Evolutionary conservation across 1,284 basidiomycete genomes (phyloP).

Genomic region (Cyathus olla): DNA sequence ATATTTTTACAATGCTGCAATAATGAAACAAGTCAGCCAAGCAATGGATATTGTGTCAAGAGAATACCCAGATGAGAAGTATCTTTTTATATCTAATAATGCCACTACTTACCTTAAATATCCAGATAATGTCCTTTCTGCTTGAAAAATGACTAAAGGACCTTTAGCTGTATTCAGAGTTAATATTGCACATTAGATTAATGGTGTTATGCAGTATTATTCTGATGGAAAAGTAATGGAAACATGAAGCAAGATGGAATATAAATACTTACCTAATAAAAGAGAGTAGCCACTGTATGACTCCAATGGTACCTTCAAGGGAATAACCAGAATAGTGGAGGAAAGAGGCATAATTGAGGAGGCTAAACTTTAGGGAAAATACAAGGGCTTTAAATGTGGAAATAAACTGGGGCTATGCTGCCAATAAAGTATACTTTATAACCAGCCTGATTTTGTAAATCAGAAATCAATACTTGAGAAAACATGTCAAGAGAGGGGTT

Average conservation of each 20-base stretch:
- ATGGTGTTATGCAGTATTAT: slow-evolving; percentile 5
- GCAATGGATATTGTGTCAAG: slow-evolving; percentile 36
- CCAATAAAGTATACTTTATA: slow-evolving; percentile 9
- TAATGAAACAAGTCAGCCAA: slow-evolving; percentile 23
- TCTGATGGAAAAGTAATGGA: slow-evolving; percentile 13
- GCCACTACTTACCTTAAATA: slow-evolving; percentile 42
- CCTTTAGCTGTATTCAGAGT: slow-evolving; percentile 3
- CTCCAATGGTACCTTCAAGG: slow-evolving; percentile 36
- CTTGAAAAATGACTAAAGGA: slow-evolving; percentile 27
- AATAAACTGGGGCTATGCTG: neutral
- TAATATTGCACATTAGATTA: slow-evolving; percentile 17
- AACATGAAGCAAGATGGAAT: slow-evolving; percentile 16
- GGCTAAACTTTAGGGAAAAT: neutral
- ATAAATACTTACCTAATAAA: slow-evolving; percentile 15
- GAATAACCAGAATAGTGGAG: slow-evolving; percentile 23
- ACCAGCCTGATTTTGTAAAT: slow-evolving; percentile 34
- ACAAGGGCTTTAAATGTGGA: neutral
- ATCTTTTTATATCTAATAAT: slow-evolving; percentile 46
- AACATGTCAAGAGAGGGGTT: slow-evolving; percentile 10
- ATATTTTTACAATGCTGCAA: slow-evolving; percentile 34
- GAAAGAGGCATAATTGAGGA: neutral
- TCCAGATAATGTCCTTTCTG: slow-evolving; percentile 34
- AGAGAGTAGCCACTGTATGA: slow-evolving; percentile 25
- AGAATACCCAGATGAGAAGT: slow-evolving; percentile 32
- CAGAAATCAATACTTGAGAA: slow-evolving; percentile 26